Evolutionary conservation across 306 rosid genomes (phyloP), one percentile per base, ranked within the genome.

Genomic region (Hippophae rhamnoides): DNA sequence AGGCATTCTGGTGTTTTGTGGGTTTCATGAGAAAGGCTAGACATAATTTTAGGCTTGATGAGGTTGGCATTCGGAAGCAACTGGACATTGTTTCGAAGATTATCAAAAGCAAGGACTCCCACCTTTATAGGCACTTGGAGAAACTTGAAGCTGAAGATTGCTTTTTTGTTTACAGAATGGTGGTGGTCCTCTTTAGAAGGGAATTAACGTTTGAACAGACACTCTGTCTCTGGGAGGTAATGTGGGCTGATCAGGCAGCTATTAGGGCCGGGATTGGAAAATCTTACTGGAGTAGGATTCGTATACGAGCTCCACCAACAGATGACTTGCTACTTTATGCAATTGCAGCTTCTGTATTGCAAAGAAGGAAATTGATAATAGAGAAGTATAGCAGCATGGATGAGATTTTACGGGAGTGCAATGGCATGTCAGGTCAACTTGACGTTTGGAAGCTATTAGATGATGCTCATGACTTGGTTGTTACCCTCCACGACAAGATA

Each of bases 181-280:
- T 89, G 70, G 90, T 89, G 66, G 96, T 89, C 63, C 78, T 89
- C 56, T 89, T 89, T 69, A 81, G 96, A 60, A 83, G 96, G 80
- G 96, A 89, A 63, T 72, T 89, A 67, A 81, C 94, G 14, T 89
- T 83, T 70, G 96, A 89, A 52, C 96, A 89, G 78, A 89, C 94
- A 18, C 72, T 89, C 8, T 85, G 96, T 66, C 86, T 89, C 52
- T 89, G 96, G 96, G 96, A 89, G 83, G 96, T 89, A 55, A 83
- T 89, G 86, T 89, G 96, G 96, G 96, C 96, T 2, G 96, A 89
- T 79, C 96, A 89, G 77, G 96, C 96, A 6, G 96, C 96, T 51
- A 70, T 89, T 44, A 67, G 96, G 70, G 86, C 90, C 3, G 96
- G 96, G 52, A 80, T 85, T 31, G 86, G 89, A 38, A 89, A 89